A percentile compares a stretch with the other conserved stretches of the same genome.
Evolutionary conservation across 192 early-diverging fungal genomes (phyloP).

Genomic region (Coemansia sp.): DNA sequence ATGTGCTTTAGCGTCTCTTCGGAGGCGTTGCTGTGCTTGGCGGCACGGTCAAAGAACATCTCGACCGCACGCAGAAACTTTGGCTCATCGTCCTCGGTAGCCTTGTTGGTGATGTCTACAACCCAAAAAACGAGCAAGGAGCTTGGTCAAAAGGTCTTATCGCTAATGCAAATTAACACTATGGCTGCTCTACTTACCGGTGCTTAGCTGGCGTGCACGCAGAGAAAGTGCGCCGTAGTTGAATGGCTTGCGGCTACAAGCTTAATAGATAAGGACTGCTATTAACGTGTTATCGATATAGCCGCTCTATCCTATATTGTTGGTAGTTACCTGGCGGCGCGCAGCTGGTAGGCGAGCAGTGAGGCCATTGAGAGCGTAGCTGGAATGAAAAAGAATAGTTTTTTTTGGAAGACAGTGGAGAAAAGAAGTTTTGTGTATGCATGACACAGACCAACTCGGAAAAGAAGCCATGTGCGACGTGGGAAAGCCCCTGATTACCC

Average conservation of each 20-base stretch:
- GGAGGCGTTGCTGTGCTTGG: conserved; percentile 61
- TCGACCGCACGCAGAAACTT: conserved; percentile 70
- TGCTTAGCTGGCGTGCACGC: conserved; percentile 2
- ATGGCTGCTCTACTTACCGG: neutral
- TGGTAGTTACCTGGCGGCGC: conserved; percentile 14
- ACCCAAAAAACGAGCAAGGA: neutral
- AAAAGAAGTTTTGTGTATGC: neutral
- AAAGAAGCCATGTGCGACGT: neutral
- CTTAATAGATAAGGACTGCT: neutral
- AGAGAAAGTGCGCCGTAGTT: neutral
- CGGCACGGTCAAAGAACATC: conserved; percentile 71
- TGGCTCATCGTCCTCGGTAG: conserved; percentile 67
- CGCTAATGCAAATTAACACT: conserved; percentile 1
- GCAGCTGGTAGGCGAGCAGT: conserved; percentile 17
- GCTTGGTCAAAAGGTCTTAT: conserved; percentile 19
- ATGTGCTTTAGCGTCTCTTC: conserved; percentile 64
- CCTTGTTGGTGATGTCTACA: conserved; percentile 31
- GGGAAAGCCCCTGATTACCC: conserved; percentile 1
- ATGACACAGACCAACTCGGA: neutral
- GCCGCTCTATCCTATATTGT: neutral
- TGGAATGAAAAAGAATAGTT: neutral
- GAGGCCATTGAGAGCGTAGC: conserved; percentile 4
- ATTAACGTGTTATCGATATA: neutral
- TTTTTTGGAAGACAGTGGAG: neutral
- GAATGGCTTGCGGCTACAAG: neutral